phyloP scores from a whole-genome alignment of 1,139 yeast species.

The Geotrichum klebahnii region DNA sequence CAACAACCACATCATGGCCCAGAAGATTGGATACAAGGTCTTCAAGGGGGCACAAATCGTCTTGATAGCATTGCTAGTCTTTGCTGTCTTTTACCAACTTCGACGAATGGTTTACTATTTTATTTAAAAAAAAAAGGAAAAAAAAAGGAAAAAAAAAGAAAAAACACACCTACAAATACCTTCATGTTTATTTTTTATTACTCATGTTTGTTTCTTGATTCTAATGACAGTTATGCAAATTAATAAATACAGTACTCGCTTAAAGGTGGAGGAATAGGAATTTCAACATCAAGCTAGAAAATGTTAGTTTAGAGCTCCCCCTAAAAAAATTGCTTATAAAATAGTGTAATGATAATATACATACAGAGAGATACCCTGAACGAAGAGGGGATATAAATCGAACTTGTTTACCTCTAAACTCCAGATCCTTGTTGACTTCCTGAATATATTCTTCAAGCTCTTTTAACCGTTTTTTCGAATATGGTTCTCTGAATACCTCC shows the following conservation, averaged over 20 bases:
- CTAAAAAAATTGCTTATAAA: not conserved
- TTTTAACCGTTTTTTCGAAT: conserved; percentile 37
- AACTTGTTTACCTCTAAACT: conserved; percentile 35
- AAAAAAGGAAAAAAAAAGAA: too few relatives aligned
- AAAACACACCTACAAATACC: too few relatives aligned
- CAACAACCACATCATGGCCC: conserved; percentile 54
- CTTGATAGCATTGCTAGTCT: conserved; percentile 30
- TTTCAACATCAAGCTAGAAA: conserved; percentile 23
- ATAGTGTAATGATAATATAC: conserved; percentile 29
- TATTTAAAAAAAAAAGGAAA: too few relatives aligned
- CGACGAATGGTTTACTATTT: conserved; percentile 16
- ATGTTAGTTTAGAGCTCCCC: not conserved
- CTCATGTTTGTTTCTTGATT: not conserved
- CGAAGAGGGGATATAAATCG: conserved; percentile 51
- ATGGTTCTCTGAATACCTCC: conserved; percentile 10
- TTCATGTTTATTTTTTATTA: too few relatives aligned
- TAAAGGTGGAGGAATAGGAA: conserved; percentile 18
- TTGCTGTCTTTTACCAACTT: conserved; percentile 19
- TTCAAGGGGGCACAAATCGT: conserved; percentile 50
- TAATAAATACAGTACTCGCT: conserved; percentile 10
- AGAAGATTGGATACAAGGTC: conserved; percentile 55
- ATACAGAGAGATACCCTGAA: conserved; percentile 60
- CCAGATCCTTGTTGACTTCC: conserved; percentile 41
- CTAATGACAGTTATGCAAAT: conserved; percentile 1
- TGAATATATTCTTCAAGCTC: conserved; percentile 49